Base-by-base conservation (phyloP, 495 filamentous ascomycete genomes). In the Trichodelitschia bisporula region DNA sequence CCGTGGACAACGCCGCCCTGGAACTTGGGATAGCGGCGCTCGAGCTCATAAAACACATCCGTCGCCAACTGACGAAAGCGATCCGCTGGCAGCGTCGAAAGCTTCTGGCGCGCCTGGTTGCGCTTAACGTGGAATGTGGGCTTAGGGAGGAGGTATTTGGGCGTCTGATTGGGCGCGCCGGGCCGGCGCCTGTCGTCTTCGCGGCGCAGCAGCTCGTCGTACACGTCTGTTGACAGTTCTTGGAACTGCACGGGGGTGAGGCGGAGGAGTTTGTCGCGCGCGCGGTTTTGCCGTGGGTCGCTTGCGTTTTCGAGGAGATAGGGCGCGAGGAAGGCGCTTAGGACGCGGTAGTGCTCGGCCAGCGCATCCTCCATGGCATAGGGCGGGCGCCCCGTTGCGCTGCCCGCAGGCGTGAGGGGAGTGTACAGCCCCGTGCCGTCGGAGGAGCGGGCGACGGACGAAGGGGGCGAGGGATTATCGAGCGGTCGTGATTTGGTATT, bases 221-320 rank as follows among this genome's bases (percentile, higher is more conserved):
- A 95, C 19, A 97, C 86, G 49, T 97, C 86, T 14, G 84, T 95
- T 45, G 79, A 91, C 14, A 97, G 59, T 54, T 97, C 86, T 46
- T 90, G 77, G 47, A 97, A 97, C 46, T 97, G 86, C 15, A 83
- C 79, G 6, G 72, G 57, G 1, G 80, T 89, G 20, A 97, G 56
- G 28, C 84, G 66, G 29, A 92, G 62, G 26, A 95, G 58, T 55
- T 97, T 97, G 51, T 93, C 86, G 30, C 79, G 65, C 24, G 86
- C 86, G 47, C 75, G 73, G 50, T 84, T 90, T 16, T 77, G 71
- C 39, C 70, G 66, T 21, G 66, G 64, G 36, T 69, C 72, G 15
- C 63, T 60, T 36, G 72, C 68, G 40, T 84, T 77, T 46, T 86
- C 73, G 37, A 64, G 64, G 23, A 77, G 58, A 2, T 69, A 64